A percentile compares a stretch with the other conserved stretches of the same genome.
These are phyloP conservation scores for Beta corolliflora DNA, from an alignment of 179 eudicot genomes.

Conservation along the genomic window DNA sequence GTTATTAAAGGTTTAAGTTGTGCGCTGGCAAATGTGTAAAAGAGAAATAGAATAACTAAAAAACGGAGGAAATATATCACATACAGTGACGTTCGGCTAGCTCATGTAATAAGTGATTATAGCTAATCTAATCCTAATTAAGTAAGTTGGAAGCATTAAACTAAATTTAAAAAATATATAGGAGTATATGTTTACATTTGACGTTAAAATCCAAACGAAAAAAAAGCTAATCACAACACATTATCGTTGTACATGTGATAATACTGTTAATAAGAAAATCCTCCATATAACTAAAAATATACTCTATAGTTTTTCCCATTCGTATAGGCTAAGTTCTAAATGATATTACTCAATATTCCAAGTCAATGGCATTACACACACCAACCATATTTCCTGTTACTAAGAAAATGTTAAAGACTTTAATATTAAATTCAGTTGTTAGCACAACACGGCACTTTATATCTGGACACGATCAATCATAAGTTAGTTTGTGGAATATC, in stretches of 20 bases:
- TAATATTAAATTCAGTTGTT: not conserved
- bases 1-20: too few relatives aligned
- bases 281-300: too few relatives aligned
- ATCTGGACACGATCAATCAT: not conserved
- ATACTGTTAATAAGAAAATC: not conserved
- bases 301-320: not conserved
- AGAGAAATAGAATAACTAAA: too few relatives aligned
- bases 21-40: too few relatives aligned
- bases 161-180: too few relatives aligned
- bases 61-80: too few relatives aligned
- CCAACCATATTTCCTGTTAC: conserved; percentile 9
- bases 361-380: conserved; percentile 6
- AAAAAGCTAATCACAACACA: conserved; percentile 7
- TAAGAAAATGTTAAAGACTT: not conserved
- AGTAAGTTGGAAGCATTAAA: too few relatives aligned
- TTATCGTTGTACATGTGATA: conserved; percentile 8
- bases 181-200: too few relatives aligned
- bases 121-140: too few relatives aligned
- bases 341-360: not conserved
- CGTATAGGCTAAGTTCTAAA: not conserved
- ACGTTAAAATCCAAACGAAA: not conserved
- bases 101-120: too few relatives aligned
- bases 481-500: conserved; percentile 1
- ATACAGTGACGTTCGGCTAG: too few relatives aligned
- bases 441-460: conserved; percentile 19